These are phyloP conservation scores for Penicillium crustosum DNA, from an alignment of 2,329 filamentous ascomycete species.

Conservation along the genomic window DNA sequence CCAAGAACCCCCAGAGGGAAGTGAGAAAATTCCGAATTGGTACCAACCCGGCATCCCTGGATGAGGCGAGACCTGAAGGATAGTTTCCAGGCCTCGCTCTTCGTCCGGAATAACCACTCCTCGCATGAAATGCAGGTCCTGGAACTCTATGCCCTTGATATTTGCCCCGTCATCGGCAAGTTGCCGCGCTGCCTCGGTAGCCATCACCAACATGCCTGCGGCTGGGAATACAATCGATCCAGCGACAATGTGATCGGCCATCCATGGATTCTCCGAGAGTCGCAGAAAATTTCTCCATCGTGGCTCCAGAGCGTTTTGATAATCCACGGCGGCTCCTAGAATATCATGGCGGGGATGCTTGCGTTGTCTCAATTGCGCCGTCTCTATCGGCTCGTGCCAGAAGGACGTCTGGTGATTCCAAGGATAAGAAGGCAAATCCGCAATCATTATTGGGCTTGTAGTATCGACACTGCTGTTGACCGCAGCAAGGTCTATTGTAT, in stretches of 20 bases:
- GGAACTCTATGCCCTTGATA: conserved; percentile 20
- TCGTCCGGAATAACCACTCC: conserved; percentile 22
- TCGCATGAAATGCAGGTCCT: conserved; percentile 18
- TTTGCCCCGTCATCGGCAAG: conserved; percentile 11
- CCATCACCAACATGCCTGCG: conserved; percentile 26
- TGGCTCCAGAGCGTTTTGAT: conserved; percentile 29
- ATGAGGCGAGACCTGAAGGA: conserved; percentile 20
- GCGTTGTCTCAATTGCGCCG: conserved; percentile 27
- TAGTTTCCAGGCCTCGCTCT: conserved; percentile 19
- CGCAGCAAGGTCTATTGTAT: conserved; percentile 9
- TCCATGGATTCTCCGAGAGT: conserved; percentile 39
- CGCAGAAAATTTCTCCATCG: conserved; percentile 48
- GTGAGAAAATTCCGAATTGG: conserved; percentile 21
- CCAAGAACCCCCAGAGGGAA: conserved; percentile 20
- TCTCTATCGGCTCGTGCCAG: conserved; percentile 38
- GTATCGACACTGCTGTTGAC: conserved; percentile 12
- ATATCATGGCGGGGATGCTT: conserved; percentile 25
- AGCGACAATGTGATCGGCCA: conserved; percentile 45
- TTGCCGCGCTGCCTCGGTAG: conserved; percentile 24
- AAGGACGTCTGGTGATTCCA: conserved; percentile 43
- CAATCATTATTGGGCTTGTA: conserved; percentile 6
- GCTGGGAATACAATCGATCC: conserved; percentile 27
- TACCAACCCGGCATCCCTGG: conserved; percentile 21
- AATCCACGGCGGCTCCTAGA: conserved; percentile 22
- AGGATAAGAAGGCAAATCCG: conserved; percentile 43